Conservation (phyloP, 2,329 filamentous ascomycete genomes). For the Trichoderma sp. region DNA sequence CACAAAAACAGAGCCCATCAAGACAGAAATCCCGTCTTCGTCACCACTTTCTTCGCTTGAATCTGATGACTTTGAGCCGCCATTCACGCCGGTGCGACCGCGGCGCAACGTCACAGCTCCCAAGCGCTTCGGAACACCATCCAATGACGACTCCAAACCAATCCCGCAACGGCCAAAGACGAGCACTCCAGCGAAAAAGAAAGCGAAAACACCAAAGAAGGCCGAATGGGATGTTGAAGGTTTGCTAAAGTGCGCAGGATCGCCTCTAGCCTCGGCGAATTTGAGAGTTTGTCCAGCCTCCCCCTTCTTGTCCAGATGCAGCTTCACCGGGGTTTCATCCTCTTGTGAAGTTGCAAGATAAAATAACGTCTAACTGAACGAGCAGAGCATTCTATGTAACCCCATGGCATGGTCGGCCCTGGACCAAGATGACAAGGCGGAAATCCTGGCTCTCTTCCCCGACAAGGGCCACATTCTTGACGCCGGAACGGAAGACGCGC, state of each 20-base stretch:
- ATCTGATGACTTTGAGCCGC: not conserved
- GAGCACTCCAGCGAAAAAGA: not conserved
- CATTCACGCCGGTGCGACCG: conserved; percentile 1
- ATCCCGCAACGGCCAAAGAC: conserved; percentile 10
- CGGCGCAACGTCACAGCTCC: not conserved
- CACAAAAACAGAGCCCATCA: not conserved
- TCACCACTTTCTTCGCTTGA: not conserved
- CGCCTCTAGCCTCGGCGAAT: conserved; percentile 40
- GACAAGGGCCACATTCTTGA: conserved; percentile 39
- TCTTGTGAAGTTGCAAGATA: not conserved
- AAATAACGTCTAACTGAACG: not conserved
- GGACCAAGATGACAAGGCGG: conserved; percentile 33
- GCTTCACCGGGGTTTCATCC: not conserved
- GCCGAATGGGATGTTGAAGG: conserved; percentile 38
- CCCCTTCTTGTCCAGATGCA: not conserved
- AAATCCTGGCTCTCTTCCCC: conserved; percentile 41
- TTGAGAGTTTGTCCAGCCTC: conserved; percentile 33
- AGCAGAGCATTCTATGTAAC: conserved; percentile 38
- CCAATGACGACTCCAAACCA: not conserved
- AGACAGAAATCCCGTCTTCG: not conserved
- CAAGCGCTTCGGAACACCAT: not conserved
- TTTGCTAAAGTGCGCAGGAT: conserved; percentile 38
- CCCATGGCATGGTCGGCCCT: conserved; percentile 41
- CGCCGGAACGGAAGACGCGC: conserved; percentile 35
- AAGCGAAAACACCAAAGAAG: conserved; percentile 23